Base-by-base conservation (phyloP, 495 filamentous ascomycete species). In the Podospora conica region DNA sequence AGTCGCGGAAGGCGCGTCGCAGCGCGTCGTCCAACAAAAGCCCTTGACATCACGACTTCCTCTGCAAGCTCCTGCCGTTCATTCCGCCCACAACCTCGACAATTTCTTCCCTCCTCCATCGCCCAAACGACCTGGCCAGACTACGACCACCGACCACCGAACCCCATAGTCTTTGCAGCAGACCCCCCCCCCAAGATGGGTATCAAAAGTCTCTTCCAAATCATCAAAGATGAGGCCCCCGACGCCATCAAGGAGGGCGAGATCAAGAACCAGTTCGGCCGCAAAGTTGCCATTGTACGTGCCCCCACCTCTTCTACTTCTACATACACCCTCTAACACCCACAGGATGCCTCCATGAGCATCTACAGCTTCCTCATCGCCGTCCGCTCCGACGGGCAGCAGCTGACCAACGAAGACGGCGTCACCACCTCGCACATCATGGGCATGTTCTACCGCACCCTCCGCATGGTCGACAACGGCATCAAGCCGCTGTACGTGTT, bases 401-500 rank as follows among this genome's bases (percentile, higher is more conserved):
- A 97, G 78, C 86, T 98, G 65, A 98, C 87, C 85, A 93, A 86
- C 73, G 95, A 98, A 68, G 87, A 85, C 53, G 95, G 95, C 69
- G 93, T 97, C 69, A 98, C 95, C 1, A 98, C 95, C 0, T 98
- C 95, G 9, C 95, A 98, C 76, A 80, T 98, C 21, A 96, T 98
- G 94, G 95, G 95, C 69, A 93, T 98, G 89, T 98, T 98, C 80
- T 98, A 98, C 82, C 95, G 95, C 67, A 98, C 95, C 1, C 84
- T 98, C 2, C 91, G 95, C 71, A 97, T 98, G 76, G 91, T 98
- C 75, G 95, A 98, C 78, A 97, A 97, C 71, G 95, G 95, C 61
- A 97, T 98, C 79, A 98, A 98, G 73, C 95, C 95, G 0, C 84
- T 98, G 71, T 98, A 95, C 78, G 95, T 98, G 56, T 98, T 98